Evolutionary conservation across 1,139 yeast genomes (phyloP), one percentile per base, ranked within the genome.

Genomic region (Torulaspora globosa): DNA sequence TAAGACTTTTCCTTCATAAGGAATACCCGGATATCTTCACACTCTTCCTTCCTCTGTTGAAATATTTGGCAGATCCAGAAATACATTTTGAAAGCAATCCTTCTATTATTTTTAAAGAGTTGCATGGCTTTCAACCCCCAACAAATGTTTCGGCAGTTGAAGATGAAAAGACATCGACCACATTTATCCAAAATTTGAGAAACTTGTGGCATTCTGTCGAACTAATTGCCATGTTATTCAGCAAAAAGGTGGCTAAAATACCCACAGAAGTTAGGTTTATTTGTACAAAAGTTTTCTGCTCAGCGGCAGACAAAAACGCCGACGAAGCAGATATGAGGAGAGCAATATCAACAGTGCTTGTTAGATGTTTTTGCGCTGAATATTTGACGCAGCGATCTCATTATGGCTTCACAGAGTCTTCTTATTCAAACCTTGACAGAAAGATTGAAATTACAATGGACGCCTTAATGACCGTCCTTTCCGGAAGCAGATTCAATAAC

Each of bases 11-110:
- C 24, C 44, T 60, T 19, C 50, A 44, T 36, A 48, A 53, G 39
- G 64, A 60, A 38, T 55, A 74, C 43, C 71, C 75, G 29, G 71
- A 84, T 3, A 18, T 55, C 41, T 75, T 78, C 53, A 60, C 67
- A 1, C 50, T 86, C 9, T 67, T 88, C 30, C 79, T 82, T 0
- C 75, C 79, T n/a, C 51, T 71, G 26, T 55, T 75, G 43, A 67
- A 72, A 76, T 35, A 57, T 65, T 27, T 71, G 66, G 41, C 71
- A 79, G 59, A 60, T n/a, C 67, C 78, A 6, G 82, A 79, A 14
- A 70, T 77, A 47, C 82, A 79, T 21, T 78, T 88, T 57, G 97
- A 90, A 60, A 81, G 92, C 48, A 87, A 90, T 60, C 97, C 98
- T 1, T 65, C 78, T 6, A 68, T 71, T n/a, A 80, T 84, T 30